These are phyloP conservation scores for Aspergillus sp. DNA, from an alignment of 2,329 filamentous ascomycete genomes.

Conservation along the genomic window DNA sequence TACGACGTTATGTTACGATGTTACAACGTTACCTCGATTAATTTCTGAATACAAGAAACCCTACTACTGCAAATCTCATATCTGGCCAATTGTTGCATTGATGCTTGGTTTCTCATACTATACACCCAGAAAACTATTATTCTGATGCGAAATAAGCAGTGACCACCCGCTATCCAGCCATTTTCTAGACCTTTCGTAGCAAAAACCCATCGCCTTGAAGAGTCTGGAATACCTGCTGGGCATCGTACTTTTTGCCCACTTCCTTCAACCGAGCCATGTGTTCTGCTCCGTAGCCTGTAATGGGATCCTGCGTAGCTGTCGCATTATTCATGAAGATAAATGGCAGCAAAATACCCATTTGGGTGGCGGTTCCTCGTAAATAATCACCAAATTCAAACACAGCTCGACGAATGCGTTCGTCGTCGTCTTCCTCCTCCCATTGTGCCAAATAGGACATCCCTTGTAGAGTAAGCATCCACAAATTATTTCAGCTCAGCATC, in stretches of 20 bases:
- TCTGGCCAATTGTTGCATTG: background rate
- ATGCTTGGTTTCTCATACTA: background rate
- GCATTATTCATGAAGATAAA: constrained; percentile 21
- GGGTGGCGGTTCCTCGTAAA: background rate
- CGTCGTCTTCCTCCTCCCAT: background rate
- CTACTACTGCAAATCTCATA: background rate
- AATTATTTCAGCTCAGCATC: background rate
- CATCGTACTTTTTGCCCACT: constrained; percentile 18
- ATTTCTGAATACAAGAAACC: no score
- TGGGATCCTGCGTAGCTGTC: constrained; percentile 16
- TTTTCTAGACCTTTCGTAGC: background rate
- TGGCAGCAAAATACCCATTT: background rate
- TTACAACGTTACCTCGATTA: no score
- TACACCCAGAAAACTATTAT: no score
- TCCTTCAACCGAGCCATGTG: constrained; percentile 15
- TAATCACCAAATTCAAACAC: background rate
- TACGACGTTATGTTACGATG: no score
- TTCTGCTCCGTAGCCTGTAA: constrained; percentile 15
- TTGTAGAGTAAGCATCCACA: background rate
- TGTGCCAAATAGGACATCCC: background rate
- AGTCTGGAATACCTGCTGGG: constrained; percentile 18
- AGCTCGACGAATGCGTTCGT: background rate
- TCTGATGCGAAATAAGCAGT: background rate
- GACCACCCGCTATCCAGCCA: background rate
- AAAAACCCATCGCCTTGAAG: constrained; percentile 12